Evolutionary conservation across 768 basidiomycete species (phyloP).

Genomic region (Phanerodontia chrysosporium): DNA sequence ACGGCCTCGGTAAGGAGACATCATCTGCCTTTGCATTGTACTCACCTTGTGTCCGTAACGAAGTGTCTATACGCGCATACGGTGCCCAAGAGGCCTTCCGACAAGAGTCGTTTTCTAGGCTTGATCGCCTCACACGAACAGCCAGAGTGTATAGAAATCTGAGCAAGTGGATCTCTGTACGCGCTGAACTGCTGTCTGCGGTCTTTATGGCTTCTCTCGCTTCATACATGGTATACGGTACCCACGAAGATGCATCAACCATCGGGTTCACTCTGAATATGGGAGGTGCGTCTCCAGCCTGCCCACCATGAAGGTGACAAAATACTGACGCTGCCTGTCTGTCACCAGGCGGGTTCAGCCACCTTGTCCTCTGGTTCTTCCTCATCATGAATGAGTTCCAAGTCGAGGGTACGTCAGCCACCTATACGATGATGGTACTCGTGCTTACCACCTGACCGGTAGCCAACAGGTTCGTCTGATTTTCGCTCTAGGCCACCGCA

Average conservation of each 20-base stretch:
- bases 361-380: constrained; percentile 49
- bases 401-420: constrained; percentile 23
- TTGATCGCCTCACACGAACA: constrained; percentile 43
- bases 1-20: constrained; percentile 38
- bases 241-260: constrained; percentile 36
- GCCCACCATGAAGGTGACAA: too few relatives aligned
- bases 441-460: too few relatives aligned
- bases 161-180: constrained; percentile 30
- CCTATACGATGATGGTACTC: too few relatives aligned
- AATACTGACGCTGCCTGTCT: too few relatives aligned
- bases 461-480: constrained; percentile 8
- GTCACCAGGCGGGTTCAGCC: constrained; percentile 45
- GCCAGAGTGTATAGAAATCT: constrained; percentile 45
- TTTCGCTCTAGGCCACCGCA: not conserved
- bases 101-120: constrained; percentile 37
- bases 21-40: not conserved
- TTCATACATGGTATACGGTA: constrained; percentile 49
- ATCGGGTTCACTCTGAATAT: constrained; percentile 38
- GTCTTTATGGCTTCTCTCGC: constrained; percentile 48
- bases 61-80: constrained; percentile 51
- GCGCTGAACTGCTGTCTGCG: constrained; percentile 54
- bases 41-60: too few relatives aligned
- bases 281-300: constrained; percentile 30
- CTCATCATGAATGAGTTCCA: constrained; percentile 40
- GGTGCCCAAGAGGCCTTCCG: constrained; percentile 44